These are phyloP conservation scores for Tripterygium wilfordii DNA, from an alignment of 177 flowering plant genomes.

Conservation along the genomic window DNA sequence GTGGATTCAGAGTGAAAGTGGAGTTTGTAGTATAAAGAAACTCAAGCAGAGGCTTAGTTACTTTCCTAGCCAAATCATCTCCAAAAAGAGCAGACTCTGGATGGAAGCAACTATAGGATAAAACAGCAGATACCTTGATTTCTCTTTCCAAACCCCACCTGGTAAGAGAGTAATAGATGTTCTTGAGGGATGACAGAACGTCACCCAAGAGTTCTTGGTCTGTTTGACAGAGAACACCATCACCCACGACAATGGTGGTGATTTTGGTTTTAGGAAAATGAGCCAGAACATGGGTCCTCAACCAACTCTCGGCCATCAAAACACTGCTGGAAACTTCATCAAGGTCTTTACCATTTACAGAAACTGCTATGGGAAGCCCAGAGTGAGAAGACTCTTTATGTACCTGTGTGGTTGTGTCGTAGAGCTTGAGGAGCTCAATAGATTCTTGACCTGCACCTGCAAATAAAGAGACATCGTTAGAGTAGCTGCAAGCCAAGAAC, in stretches of 20 bases:
- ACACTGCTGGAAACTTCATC: slow-evolving; percentile 44
- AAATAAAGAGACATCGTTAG: slow-evolving; percentile 7
- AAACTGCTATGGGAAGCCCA: slow-evolving; percentile 35
- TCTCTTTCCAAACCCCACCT: slow-evolving; percentile 72
- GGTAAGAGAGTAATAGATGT: slow-evolving; percentile 51
- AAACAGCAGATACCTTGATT: slow-evolving; percentile 54
- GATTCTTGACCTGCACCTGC: slow-evolving; percentile 53
- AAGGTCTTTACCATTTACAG: slow-evolving; percentile 35
- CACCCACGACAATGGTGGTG: slow-evolving; percentile 60
- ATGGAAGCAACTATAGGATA: slow-evolving; percentile 38
- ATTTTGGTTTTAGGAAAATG: slow-evolving; percentile 54
- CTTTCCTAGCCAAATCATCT: slow-evolving; percentile 21
- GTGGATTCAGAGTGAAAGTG: slow-evolving; percentile 37
- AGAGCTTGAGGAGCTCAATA: slow-evolving; percentile 25
- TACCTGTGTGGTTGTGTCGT: slow-evolving; percentile 24
- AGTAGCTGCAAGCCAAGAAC: no score
- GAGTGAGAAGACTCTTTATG: slow-evolving; percentile 16
- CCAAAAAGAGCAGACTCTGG: slow-evolving; percentile 14
- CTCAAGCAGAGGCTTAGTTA: slow-evolving; percentile 41
- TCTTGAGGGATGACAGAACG: slow-evolving; percentile 48
- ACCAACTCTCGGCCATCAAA: slow-evolving; percentile 66
- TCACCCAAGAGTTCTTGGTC: slow-evolving; percentile 29
- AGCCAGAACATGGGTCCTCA: slow-evolving; percentile 49
- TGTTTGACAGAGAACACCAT: slow-evolving; percentile 36
- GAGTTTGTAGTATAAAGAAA: slow-evolving; percentile 46